These are phyloP conservation scores for Murraya paniculata DNA, from an alignment of 345 rosid genomes.

Conservation along the genomic window DNA sequence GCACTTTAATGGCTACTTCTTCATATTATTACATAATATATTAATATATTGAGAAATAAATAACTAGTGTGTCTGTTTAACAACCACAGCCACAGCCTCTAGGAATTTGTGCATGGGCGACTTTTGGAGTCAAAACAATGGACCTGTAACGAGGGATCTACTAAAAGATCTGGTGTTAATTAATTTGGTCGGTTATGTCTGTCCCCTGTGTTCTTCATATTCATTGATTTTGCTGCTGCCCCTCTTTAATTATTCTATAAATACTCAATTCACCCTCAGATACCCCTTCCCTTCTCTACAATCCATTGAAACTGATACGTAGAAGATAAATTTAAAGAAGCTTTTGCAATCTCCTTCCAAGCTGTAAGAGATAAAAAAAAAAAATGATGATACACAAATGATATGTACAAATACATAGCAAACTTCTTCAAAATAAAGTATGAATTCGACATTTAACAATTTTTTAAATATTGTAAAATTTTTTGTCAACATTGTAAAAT, in stretches of 20 bases:
- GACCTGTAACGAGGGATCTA: slow-evolving; percentile 40
- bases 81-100: slow-evolving; percentile 16
- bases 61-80: neutral
- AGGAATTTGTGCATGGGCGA: slow-evolving; percentile 36
- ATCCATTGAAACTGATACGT: slow-evolving; percentile 8
- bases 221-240: slow-evolving; percentile 38
- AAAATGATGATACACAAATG: neutral
- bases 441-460: no score
- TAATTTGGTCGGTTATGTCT: slow-evolving; percentile 32
- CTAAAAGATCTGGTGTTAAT: slow-evolving; percentile 34
- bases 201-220: slow-evolving; percentile 24
- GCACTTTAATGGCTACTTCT: neutral
- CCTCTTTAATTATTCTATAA: slow-evolving; percentile 18
- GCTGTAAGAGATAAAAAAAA: slow-evolving; percentile 13
- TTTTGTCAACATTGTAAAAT: no score
- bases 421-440: neutral
- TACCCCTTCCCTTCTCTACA: neutral
- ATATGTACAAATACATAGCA: no score
- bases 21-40: no score
- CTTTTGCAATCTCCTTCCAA: slow-evolving; percentile 24
- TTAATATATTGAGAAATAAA: neutral
- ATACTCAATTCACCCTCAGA: slow-evolving; percentile 29
- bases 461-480: no score
- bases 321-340: neutral
- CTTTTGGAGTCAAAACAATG: slow-evolving; percentile 25